Base-by-base conservation (phyloP, 306 rosid genomes). In the Bauhinia variegata region DNA sequence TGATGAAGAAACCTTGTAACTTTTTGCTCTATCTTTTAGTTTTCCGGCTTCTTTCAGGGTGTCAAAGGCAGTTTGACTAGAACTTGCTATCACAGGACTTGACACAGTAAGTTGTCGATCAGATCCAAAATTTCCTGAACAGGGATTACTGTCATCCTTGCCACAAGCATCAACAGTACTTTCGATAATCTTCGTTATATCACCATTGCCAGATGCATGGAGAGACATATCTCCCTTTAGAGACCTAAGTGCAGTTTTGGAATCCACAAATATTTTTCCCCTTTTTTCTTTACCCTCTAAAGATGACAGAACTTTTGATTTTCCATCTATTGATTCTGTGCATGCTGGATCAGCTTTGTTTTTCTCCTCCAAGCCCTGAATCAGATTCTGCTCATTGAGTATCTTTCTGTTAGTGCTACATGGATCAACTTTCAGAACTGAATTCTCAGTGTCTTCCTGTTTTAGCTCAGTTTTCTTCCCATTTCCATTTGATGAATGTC, bases 21-120 rank as follows among this genome's bases (percentile, higher is more conserved):
- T 71, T 71, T 85, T 89, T 15, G 95, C 97, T 59, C 38, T 61
- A 43, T 76, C 90, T 79, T 86, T 89, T 48, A 85, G 85, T 46
- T 68, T 73, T 69, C 78, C 49, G 47, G 96, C 96, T 64, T 83
- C 87, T 55, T 82, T 81, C 80, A 92, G 65, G 68, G 68, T 75
- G 59, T 52, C 71, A 65, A 43, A n/a, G 48, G 90, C 73, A 55
- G 75, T 74, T 75, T 66, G 87, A 73, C 72, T 70, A 32, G 84
- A 80, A 57, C 71, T 83, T 34, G 30, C 38, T 75, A 75, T 60
- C 71, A 41, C 23, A 13, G 83, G 88, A 77, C 86, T 79, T 69
- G 84, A 72, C 54, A 71, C 71, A 57, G 49, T 63, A 60, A 57
- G 67, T 46, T 43, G 80, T 62, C 63, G 85, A 72, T 82, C 80